Evolutionary conservation across 441 rosid species (phyloP).

Genomic region (Adansonia gregorii): DNA sequence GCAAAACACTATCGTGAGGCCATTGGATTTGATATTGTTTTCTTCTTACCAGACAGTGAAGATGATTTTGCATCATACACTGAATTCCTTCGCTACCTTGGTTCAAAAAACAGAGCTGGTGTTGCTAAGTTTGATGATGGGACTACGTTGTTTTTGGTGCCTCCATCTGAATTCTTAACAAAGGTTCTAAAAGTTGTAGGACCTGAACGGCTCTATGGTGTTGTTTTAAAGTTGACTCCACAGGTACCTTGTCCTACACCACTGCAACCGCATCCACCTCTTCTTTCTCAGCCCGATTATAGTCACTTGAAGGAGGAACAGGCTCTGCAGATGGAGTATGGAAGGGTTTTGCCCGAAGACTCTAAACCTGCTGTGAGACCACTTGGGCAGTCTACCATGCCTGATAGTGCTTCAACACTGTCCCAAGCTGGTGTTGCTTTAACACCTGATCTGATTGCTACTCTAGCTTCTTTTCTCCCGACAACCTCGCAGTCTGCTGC

Average conservation of each 20-base stretch:
- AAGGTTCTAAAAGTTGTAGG: conserved; percentile 81
- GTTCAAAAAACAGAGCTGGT: conserved; percentile 92
- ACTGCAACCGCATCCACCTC: conserved; percentile 37
- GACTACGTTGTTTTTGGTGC: conserved; percentile 84
- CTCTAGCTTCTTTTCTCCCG: conserved; percentile 77
- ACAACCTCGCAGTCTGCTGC: conserved; percentile 48
- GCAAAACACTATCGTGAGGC: conserved; percentile 81
- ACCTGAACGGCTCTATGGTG: conserved; percentile 92
- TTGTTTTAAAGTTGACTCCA: conserved; percentile 81
- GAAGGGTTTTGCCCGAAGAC: conserved; percentile 54
- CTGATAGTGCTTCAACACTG: conserved; percentile 35
- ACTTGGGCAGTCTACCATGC: conserved; percentile 44
- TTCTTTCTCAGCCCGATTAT: conserved; percentile 44
- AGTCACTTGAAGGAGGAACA: conserved; percentile 52
- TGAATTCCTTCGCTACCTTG: conserved; percentile 89
- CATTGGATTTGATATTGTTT: conserved; percentile 76
- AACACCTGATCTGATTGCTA: conserved; percentile 86
- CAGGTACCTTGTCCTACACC: conserved; percentile 44
- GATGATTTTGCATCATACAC: conserved; percentile 93
- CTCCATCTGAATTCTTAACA: conserved; percentile 89
- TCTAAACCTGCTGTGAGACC: conserved; percentile 51
- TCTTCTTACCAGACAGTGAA: conserved; percentile 94
- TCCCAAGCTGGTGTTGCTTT: conserved; percentile 67
- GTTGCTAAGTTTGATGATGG: conserved; percentile 95
- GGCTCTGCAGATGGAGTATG: conserved; percentile 44